A percentile compares a stretch with the other conserved stretches of the same genome.
phyloP scores from a whole-genome alignment of 345 rosid genomes.

The Psidium friedrichsthalianum region DNA sequence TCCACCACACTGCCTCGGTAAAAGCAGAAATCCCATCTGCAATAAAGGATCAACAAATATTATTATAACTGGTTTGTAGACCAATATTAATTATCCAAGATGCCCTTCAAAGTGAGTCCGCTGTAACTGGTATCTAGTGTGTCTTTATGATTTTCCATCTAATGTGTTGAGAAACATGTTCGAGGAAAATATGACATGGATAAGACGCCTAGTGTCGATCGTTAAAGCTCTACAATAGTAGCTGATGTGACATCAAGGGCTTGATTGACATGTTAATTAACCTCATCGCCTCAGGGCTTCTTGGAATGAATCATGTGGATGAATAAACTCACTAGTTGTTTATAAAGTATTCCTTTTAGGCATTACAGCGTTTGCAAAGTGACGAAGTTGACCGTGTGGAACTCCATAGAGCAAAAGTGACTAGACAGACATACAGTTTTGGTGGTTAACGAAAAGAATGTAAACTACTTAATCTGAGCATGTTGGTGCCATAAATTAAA shows the following conservation, averaged over 20 bases:
- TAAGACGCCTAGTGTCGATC: background rate
- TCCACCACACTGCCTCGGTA: conserved; percentile 64
- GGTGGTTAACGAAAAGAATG: background rate
- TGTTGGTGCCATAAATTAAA: background rate
- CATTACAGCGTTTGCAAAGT: background rate
- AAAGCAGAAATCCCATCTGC: conserved; percentile 90
- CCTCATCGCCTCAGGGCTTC: background rate
- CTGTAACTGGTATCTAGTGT: background rate
- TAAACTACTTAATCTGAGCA: background rate
- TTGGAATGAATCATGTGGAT: background rate
- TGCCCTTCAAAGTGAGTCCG: background rate
- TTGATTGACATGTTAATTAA: background rate
- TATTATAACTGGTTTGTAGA: background rate
- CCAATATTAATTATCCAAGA: background rate
- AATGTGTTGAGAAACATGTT: background rate
- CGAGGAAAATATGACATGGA: background rate
- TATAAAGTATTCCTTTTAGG: background rate
- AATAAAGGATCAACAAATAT: background rate
- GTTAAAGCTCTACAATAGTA: background rate
- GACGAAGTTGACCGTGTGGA: background rate
- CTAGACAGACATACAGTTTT: background rate
- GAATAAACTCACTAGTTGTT: background rate
- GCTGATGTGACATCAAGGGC: background rate
- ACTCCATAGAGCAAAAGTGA: background rate
- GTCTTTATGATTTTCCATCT: background rate